phyloP scores from a whole-genome alignment of 2,329 filamentous ascomycete genomes.

The Stagonosporopsis tanaceti region DNA sequence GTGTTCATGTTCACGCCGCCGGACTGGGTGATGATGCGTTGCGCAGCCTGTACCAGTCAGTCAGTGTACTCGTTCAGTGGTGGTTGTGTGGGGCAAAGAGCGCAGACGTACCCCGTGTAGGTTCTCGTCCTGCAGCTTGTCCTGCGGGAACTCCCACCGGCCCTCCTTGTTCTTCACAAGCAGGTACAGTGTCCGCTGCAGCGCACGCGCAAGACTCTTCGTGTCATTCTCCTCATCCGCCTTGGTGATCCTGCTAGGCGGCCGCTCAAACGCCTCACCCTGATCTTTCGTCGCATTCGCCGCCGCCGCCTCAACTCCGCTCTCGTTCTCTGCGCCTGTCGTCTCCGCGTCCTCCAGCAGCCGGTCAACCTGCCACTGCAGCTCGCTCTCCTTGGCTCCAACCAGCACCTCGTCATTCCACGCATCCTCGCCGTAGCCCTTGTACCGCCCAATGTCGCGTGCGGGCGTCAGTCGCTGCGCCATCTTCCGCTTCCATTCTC shows the following conservation, averaged over 20 bases:
- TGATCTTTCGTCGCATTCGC: constrained; percentile 49
- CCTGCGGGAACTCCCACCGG: constrained; percentile 83
- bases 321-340: constrained; percentile 54
- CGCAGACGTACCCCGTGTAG: constrained; percentile 76
- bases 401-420: constrained; percentile 94
- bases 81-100: background rate
- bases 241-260: constrained; percentile 74
- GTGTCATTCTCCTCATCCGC: constrained; percentile 80
- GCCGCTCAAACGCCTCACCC: constrained; percentile 73
- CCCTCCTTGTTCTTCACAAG: constrained; percentile 77
- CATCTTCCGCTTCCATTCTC: constrained; percentile 91
- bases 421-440: constrained; percentile 72
- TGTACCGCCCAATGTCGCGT: constrained; percentile 86
- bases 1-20: constrained; percentile 98
- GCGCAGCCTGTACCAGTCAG: constrained; percentile 70
- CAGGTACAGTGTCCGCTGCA: constrained; percentile 87
- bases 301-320: constrained; percentile 42
- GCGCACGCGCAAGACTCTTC: constrained; percentile 77
- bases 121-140: constrained; percentile 74
- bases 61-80: background rate
- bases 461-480: constrained; percentile 78
- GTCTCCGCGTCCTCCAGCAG: constrained; percentile 77
- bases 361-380: constrained; percentile 70
- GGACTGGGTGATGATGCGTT: constrained; percentile 77
- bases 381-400: constrained; percentile 72